Evolutionary conservation across 2,329 filamentous ascomycete species (phyloP).

Genomic region (Cryphonectria naterciae): DNA sequence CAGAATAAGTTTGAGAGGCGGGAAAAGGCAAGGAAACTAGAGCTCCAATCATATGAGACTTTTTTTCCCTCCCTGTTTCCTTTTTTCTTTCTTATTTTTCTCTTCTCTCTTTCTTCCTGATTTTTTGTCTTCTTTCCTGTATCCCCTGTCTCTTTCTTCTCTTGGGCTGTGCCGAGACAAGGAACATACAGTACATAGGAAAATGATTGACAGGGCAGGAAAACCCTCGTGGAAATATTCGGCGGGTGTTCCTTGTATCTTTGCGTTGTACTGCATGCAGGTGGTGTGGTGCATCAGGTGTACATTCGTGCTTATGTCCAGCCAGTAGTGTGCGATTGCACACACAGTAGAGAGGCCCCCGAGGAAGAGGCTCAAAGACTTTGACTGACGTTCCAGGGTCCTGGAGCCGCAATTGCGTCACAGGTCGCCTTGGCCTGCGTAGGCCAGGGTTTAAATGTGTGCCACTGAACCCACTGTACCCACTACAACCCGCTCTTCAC

Average conservation of each 20-base stretch:
- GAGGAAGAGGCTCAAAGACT: neutral
- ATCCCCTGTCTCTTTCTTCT: neutral
- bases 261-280: slow-evolving; percentile 1
- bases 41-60: neutral
- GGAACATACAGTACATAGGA: neutral
- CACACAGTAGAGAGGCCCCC: neutral
- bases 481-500: slow-evolving; percentile 5
- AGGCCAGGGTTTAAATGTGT: neutral
- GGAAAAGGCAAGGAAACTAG: neutral
- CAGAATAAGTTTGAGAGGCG: neutral
- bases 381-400: slow-evolving; percentile 15
- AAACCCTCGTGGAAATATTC: slow-evolving; percentile 15
- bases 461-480: neutral
- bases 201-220: neutral
- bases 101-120: no score
- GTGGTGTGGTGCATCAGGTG: neutral
- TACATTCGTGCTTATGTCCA: neutral
- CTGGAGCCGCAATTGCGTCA: slow-evolving; percentile 21
- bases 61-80: neutral
- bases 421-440: slow-evolving; percentile 15
- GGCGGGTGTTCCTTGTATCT: neutral
- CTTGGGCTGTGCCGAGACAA: neutral
- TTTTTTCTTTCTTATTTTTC: no score
- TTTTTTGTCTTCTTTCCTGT: no score
- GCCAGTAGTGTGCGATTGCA: slow-evolving; percentile 5